phyloP scores from a whole-genome alignment of 495 filamentous ascomycete species.

The Penicillium waksmanii region DNA sequence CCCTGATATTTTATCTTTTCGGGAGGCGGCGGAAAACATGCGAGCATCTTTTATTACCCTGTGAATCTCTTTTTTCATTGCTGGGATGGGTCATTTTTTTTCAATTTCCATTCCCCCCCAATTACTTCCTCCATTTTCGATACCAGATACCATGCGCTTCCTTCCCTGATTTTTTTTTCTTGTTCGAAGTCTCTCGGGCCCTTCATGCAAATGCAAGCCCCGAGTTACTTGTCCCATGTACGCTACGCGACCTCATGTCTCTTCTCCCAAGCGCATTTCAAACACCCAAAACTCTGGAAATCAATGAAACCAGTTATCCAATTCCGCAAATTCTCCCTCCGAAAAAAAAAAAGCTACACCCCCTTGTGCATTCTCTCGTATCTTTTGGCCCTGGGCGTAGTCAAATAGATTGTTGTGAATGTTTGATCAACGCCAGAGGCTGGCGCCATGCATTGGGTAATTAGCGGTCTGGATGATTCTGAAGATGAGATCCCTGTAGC shows the following conservation, averaged over 20 bases:
- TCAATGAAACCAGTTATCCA: conserved; percentile 7
- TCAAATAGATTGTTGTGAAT: conserved; percentile 1
- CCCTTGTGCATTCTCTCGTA: no score
- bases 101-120: conserved; percentile 9
- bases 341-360: no score
- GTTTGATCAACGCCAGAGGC: conserved; percentile 11
- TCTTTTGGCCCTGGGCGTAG: not conserved
- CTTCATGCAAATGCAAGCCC: conserved; percentile 7
- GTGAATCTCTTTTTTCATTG: conserved; percentile 20
- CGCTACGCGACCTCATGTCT: conserved; percentile 22
- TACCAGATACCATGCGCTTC: conserved; percentile 43
- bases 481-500: not conserved
- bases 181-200: not conserved
- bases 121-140: conserved; percentile 28
- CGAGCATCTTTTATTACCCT: conserved; percentile 20
- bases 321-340: conserved; percentile 1
- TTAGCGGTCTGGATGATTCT: conserved; percentile 3
- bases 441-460: conserved; percentile 23
- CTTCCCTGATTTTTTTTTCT: conserved; percentile 17
- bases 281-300: conserved; percentile 16
- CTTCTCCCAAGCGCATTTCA: conserved; percentile 1
- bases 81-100: conserved; percentile 12
- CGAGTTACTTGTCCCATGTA: conserved; percentile 26
- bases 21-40: conserved; percentile 19
- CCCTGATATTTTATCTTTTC: not conserved